Conservation (phyloP, 1,139 yeast species). For the Suhomyces yuchorum region DNA sequence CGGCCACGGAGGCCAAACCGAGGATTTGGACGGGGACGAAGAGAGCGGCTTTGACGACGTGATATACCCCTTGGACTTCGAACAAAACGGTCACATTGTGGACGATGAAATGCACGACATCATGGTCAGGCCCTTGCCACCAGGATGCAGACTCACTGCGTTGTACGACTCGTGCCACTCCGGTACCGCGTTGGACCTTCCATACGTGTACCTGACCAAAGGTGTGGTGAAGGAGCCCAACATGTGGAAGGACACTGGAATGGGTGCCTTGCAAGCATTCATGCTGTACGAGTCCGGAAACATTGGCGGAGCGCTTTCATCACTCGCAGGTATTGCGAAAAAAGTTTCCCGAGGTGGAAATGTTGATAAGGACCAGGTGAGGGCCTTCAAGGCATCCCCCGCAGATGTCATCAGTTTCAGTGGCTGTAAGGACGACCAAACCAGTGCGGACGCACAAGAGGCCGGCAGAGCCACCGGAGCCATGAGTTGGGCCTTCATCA, state of each 20-base stretch:
- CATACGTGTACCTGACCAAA: slow-evolving; percentile 86
- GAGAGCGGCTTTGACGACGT: slow-evolving; percentile 89
- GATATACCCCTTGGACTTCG: slow-evolving; percentile 87
- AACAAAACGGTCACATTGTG: slow-evolving; percentile 68
- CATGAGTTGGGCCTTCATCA: slow-evolving; percentile 87
- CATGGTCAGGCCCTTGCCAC: slow-evolving; percentile 74
- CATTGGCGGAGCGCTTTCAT: slow-evolving; percentile 50
- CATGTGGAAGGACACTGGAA: slow-evolving; percentile 80
- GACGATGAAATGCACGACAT: slow-evolving; percentile 87
- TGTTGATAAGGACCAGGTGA: slow-evolving; percentile 34
- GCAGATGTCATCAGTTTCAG: slow-evolving; percentile 87
- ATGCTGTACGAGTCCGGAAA: slow-evolving; percentile 75
- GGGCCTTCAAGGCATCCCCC: slow-evolving; percentile 69
- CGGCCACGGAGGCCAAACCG: slow-evolving; percentile 89
- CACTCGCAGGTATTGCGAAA: slow-evolving; percentile 52
- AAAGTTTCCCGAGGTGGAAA: slow-evolving; percentile 33
- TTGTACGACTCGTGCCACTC: slow-evolving; percentile 93
- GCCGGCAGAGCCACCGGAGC: slow-evolving; percentile 88
- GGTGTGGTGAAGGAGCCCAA: slow-evolving; percentile 91
- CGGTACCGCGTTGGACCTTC: slow-evolving; percentile 87
- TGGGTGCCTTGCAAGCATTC: slow-evolving; percentile 71
- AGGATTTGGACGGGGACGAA: slow-evolving; percentile 86
- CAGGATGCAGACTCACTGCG: slow-evolving; percentile 87
- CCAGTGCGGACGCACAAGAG: slow-evolving; percentile 79
- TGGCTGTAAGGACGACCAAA: slow-evolving; percentile 88